phyloP scores from a whole-genome alignment of 1,284 basidiomycete genomes.

The Trametes pubescens region DNA sequence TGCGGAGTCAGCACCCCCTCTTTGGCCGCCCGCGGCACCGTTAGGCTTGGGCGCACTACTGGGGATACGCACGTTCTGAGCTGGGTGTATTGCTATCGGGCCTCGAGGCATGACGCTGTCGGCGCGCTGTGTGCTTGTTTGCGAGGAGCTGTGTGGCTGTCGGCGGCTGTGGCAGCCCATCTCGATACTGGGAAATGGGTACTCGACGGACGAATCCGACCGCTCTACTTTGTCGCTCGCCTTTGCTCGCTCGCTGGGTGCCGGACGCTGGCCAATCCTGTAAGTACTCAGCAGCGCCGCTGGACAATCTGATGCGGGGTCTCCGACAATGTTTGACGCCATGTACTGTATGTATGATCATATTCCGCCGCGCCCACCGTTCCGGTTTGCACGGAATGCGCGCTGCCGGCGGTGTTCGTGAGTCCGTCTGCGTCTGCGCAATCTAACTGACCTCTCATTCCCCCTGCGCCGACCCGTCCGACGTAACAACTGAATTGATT shows the following conservation, averaged over 20 bases:
- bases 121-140: neutral
- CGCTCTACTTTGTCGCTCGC: neutral
- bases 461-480: neutral
- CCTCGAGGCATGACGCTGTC: neutral
- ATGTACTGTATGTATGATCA: neutral
- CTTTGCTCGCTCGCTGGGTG: no score
- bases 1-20: neutral
- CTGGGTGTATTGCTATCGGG: neutral
- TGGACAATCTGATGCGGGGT: neutral
- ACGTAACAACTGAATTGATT: neutral
- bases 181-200: neutral
- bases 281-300: neutral
- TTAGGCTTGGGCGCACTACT: neutral
- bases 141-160: neutral
- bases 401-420: neutral
- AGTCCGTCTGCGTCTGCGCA: no score
- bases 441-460: neutral
- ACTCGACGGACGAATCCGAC: neutral
- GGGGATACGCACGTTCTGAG: constrained; percentile 5
- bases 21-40: neutral
- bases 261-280: neutral
- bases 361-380: neutral
- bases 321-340: neutral
- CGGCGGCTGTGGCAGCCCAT: neutral
- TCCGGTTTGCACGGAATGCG: neutral